Percentiles rank a stretch among this genome's conserved stretches.
Conservation (phyloP, 768 basidiomycete genomes). For the Kondoa subrosea region DNA sequence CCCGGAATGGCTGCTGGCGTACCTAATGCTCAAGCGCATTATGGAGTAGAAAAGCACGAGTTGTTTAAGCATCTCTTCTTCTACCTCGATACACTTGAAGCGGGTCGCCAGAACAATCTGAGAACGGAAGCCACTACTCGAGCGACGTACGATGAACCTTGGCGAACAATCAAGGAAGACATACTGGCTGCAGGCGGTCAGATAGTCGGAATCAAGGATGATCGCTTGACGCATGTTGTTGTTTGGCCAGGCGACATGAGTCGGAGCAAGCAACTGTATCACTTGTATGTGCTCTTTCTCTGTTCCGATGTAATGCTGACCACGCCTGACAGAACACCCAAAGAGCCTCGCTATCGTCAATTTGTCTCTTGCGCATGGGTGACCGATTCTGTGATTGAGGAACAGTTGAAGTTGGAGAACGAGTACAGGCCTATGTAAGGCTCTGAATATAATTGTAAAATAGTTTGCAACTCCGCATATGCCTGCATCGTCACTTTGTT, state of each 20-base stretch:
- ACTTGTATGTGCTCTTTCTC: not conserved
- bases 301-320: not conserved
- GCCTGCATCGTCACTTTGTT: not conserved
- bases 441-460: not conserved
- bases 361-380: not conserved
- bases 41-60: not conserved
- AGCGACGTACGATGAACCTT: not conserved
- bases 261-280: not conserved
- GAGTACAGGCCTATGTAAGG: not conserved
- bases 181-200: not conserved
- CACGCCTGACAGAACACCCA: not conserved
- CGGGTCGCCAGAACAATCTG: slow-evolving; percentile 10
- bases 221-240: slow-evolving; percentile 7
- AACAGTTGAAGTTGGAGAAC: not conserved
- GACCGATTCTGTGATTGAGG: not conserved
- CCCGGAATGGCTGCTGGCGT: not conserved
- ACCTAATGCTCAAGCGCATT: not conserved
- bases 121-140: not conserved
- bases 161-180: not conserved
- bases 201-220: not conserved
- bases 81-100: slow-evolving; percentile 17
- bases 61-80: slow-evolving; percentile 16
- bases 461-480: not conserved
- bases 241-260: not conserved
- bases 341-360: not conserved